Evolutionary conservation across 495 filamentous ascomycete species (phyloP), one percentile per base, ranked within the genome.

Genomic region (Aspergillus olivimuriae): DNA sequence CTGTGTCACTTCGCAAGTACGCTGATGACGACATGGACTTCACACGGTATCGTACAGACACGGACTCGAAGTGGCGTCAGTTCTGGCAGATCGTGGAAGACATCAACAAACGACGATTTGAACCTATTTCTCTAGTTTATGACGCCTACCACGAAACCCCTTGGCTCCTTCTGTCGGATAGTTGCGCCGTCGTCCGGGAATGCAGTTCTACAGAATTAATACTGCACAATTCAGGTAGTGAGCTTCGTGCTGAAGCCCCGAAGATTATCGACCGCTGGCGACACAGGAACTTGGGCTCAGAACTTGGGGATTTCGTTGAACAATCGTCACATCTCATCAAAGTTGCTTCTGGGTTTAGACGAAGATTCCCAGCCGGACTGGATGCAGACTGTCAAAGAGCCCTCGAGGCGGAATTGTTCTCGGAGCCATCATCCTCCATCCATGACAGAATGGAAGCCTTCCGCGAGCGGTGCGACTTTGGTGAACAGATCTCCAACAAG

Each of bases 41-140:
- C 46, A 73, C 80, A 11, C 76, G 81, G 32, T 90, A 85, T 59
- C 74, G 81, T 32, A 62, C 65, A 21, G 80, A 84, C 22, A 82
- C 82, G 31, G 81, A 89, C 56, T 69, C 81, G 7, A 90, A 96
- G 55, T 98, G 92, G 94, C 79, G 83, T 32, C 75, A 87, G 34
- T 94, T 92, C 63, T 92, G 86, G 67, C 82, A 90, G 31, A 73
- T 96, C 17, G 73, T 90, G 37, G 70, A 80, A 10, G 90, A 97
- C 56, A 74, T 99, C 17, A 85, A 99, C 55, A 89, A 83, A 47
- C 81, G 86, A 46, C 76, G 89, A 55, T 81, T 83, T 4, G 88
- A 95, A 54, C 78, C 83, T 2, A 58, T 94, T 30, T 80, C 86
- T 3, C 65, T 97, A 23, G 77, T 80, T 0, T 84, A 82, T 48